Evolutionary conservation across 768 basidiomycete genomes (phyloP), one percentile per base, ranked within the genome.

Genomic region (Tremella yokohamensis): DNA sequence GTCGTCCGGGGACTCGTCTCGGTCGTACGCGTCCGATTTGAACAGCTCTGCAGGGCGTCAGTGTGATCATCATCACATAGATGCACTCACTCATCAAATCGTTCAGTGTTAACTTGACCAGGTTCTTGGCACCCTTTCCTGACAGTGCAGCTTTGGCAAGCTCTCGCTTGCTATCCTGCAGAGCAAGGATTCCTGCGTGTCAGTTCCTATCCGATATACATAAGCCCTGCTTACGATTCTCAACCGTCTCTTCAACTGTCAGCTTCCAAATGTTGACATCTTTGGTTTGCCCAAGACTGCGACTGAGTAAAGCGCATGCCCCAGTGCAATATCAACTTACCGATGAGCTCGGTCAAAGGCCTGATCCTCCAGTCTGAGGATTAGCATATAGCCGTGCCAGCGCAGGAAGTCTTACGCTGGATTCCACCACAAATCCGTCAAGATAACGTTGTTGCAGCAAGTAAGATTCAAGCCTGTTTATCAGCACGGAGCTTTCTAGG

Each of bases 271-370:
- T 93, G 69, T 87, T 84, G 40, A 96, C 93, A 60, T 87, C 83
- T 24, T 86, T 84, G 49, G 80, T 87, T 78, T 98, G 93, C 8
- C 94, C 92, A 57, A 89, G 85, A 54, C 79, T 76, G 50, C 60
- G 58, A 47, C 13, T 40, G 34, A 19, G 12, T 8, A 49, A 56
- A 18, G 49, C 34, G 13, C 8, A 13, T 26, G 16, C 15, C n/a
- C n/a, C n/a, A n/a, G n/a, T n/a, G n/a, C n/a, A n/a, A 7, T 8
- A 6, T 12, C n/a, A 37, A 34, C 64, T 19, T 29, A 68, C 62
- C 89, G 86, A 80, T 93, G 90, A 6, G 88, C 85, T 51, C 90
- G 85, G 72, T 92, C 92, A 68, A 92, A 94, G 0, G 92, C 92
- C 78, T 97, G 93, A 62, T 94, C 90, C 83, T 88, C 69, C 44